Conservation (phyloP, 2,329 filamentous ascomycete species). For the Nemania sp. region DNA sequence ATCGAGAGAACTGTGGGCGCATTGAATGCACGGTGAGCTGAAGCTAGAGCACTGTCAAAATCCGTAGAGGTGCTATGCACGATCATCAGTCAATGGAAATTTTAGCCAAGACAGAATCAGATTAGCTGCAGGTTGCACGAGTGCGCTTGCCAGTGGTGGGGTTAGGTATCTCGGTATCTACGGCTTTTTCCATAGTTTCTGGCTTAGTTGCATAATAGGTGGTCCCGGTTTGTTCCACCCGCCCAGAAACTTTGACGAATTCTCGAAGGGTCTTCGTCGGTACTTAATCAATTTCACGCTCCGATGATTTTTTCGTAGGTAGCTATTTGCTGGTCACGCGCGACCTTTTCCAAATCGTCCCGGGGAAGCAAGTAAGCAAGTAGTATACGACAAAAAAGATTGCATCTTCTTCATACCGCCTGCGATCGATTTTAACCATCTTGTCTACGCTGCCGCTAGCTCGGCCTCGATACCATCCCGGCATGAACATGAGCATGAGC, state of each 20-base stretch:
- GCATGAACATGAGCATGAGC: conserved; percentile 48
- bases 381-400: conserved; percentile 28
- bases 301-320: conserved; percentile 32
- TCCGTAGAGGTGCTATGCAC: neutral
- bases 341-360: conserved; percentile 17
- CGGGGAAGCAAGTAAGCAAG: conserved; percentile 12
- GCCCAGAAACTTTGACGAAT: neutral
- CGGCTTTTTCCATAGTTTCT: no score
- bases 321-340: conserved; percentile 33
- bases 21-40: neutral
- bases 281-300: conserved; percentile 8
- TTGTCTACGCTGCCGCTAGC: no score
- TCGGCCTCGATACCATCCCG: conserved; percentile 22
- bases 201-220: neutral
- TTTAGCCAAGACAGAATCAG: conserved; percentile 7
- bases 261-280: neutral
- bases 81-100: conserved; percentile 4
- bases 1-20: neutral
- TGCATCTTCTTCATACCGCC: no score
- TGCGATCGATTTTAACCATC: no score
- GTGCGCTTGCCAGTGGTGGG: no score
- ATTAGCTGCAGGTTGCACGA: no score
- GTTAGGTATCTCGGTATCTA: neutral
- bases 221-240: neutral
- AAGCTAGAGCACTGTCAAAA: neutral